A percentile compares a stretch with the other conserved stretches of the same genome.
phyloP scores from a whole-genome alignment of 1,284 basidiomycete genomes.

The Apiotrichum siamense region DNA sequence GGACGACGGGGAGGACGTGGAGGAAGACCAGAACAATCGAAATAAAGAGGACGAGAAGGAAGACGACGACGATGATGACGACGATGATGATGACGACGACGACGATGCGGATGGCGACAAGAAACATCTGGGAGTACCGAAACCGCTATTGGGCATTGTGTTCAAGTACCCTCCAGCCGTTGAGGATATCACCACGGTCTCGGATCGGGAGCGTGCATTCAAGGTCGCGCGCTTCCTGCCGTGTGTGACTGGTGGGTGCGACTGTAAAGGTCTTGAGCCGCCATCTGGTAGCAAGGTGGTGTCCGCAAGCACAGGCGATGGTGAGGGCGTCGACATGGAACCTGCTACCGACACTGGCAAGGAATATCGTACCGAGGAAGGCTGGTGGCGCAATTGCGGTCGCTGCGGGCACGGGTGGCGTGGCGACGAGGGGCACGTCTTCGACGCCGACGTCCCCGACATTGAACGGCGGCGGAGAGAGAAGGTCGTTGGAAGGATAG shows the following conservation, averaged over 20 bases:
- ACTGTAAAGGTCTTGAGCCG: constrained; percentile 64
- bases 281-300: constrained; percentile 55
- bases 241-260: constrained; percentile 50
- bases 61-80: constrained; percentile 10
- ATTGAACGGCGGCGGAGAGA: constrained; percentile 55
- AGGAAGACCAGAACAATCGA: constrained; percentile 3
- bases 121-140: background rate
- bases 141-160: constrained; percentile 1
- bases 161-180: constrained; percentile 35
- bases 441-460: constrained; percentile 31
- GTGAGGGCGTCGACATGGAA: constrained; percentile 54
- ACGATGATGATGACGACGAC: constrained; percentile 14
- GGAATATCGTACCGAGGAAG: constrained; percentile 30
- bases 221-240: constrained; percentile 41
- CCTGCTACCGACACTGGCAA: constrained; percentile 48
- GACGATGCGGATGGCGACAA: constrained; percentile 16
- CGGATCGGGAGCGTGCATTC: constrained; percentile 37
- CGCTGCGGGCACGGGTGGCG: constrained; percentile 65
- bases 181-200: constrained; percentile 26
- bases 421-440: constrained; percentile 64
- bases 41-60: constrained; percentile 12
- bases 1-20: constrained; percentile 7
- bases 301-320: constrained; percentile 53
- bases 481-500: constrained; percentile 71
- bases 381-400: constrained; percentile 61